Base-by-base conservation (phyloP, 164 flowering plant genomes). In the Chimonanthus salicifolius region DNA sequence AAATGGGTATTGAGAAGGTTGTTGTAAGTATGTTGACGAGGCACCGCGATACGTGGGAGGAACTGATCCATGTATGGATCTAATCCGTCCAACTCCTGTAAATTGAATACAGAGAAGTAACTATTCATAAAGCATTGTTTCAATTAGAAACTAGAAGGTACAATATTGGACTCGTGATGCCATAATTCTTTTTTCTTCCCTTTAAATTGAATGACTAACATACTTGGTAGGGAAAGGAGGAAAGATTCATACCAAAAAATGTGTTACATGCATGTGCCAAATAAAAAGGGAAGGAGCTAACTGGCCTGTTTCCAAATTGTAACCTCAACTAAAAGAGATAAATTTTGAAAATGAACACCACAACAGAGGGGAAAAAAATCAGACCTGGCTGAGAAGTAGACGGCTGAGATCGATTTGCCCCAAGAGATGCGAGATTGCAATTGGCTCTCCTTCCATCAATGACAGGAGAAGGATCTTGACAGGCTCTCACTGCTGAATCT, bases 401-500 rank as follows among this genome's bases (percentile, higher is more conserved):
- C 15, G 88, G 87, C 44, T 76, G 85, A 74, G 78, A 74, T 66
- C 86, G 84, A 7, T 81, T 80, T 20, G 87, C 89, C 65, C 92
- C 92, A 71, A 88, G 85, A 43, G 82, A 83, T 10, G 92, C 92
- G 58, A 88, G 88, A 81, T 88, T 87, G 81, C 90, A 88, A 71
- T 88, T 88, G 48, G 90, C 87, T 58, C 89, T 83, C 65, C 90
- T 81, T 66, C 92, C 92, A 75, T 89, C 90, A 63, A 89, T 87
- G 43, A 87, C 84, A 10, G 92, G 92, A 47, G 89, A 83, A 33
- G 89, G 88, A 74, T 89, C 85, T 71, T 81, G 81, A 76, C 92
- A 88, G 15, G 92, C 90, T 74, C 88, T 83, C 78, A 74, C 77
- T 50, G 92, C 92, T 21, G 89, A 76, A 51, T 85, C 87, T 67